Base-by-base conservation (phyloP, 257 asterid genomes). In the Verbascum thapsus region DNA sequence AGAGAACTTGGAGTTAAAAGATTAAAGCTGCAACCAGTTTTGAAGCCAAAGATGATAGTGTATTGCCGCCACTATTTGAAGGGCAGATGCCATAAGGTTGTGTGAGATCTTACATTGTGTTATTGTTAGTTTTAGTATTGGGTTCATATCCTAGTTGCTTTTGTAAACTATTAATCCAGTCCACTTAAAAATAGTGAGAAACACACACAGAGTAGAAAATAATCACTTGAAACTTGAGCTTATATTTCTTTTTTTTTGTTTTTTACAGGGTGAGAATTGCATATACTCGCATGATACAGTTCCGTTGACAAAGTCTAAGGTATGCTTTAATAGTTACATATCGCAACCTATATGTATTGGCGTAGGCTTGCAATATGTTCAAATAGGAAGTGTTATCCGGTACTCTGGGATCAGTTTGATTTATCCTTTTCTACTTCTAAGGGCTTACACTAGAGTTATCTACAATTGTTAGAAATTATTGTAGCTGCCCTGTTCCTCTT, bases 51-150 rank as follows among this genome's bases (percentile, higher is more conserved):
- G 73, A 72, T 66, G 35, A 81, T 77, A 62, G 53, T 68, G 13
- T 74, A 72, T 76, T 89, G 97, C 78, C 86, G 83, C 34, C 96
- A 89, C 84, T 92, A 80, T 83, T 69, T 81, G 34, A 72, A 75
- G 43, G 97, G 99, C 53, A 87, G 94, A 86, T 92, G 99, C 80
- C 81, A 80, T 13, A 88, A 92, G 99, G 97, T 91, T 69, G 67
- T 73, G 32, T 53, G 69, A 11, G 26, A 41, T 68, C 63, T 37
- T 66, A 44, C 61, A 26, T 23, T 59, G 30, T 53, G 47, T 38
- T 30, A 22, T 18, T 65, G 55, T 55, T 60, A 37, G 41, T 68
- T 72, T 62, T 58, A 34, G 26, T 60, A 17, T 58, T 59, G n/a
- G 44, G 20, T 7, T 67, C 61, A 50, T 51, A 40, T 55, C 59